phyloP scores from a whole-genome alignment of 2,329 filamentous ascomycete species.

The Mollisiaceae sp. region DNA sequence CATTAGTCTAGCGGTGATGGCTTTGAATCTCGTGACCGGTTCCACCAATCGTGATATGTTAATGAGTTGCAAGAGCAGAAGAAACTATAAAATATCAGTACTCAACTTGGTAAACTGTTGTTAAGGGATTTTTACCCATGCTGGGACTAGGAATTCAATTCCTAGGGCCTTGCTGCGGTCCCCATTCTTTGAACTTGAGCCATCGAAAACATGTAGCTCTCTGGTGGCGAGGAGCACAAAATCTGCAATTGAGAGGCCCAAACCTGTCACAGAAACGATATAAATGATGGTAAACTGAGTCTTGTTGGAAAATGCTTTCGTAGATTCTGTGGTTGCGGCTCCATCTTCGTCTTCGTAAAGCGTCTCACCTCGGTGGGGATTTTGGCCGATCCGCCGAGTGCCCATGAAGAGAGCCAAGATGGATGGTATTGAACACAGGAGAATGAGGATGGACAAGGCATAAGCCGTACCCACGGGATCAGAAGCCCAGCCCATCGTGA shows the following conservation, averaged over 20 bases:
- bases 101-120: slow-evolving; percentile 29
- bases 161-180: background rate
- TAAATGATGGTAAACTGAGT: slow-evolving; percentile 59
- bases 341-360: slow-evolving; percentile 73
- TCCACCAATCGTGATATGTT: slow-evolving; percentile 26
- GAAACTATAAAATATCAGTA: slow-evolving; percentile 45
- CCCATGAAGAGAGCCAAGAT: too few relatives aligned
- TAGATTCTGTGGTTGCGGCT: slow-evolving; percentile 65
- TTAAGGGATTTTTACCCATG: slow-evolving; percentile 58
- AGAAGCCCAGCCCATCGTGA: too few relatives aligned
- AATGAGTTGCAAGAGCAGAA: slow-evolving; percentile 48
- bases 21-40: slow-evolving; percentile 28
- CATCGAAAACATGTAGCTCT: too few relatives aligned
- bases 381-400: too few relatives aligned
- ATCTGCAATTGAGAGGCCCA: slow-evolving; percentile 59
- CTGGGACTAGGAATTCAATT: slow-evolving; percentile 61
- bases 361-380: too few relatives aligned
- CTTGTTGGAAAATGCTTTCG: slow-evolving; percentile 64
- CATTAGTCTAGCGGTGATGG: slow-evolving; percentile 21
- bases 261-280: slow-evolving; percentile 55
- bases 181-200: slow-evolving; percentile 5
- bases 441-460: too few relatives aligned
- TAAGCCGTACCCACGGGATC: too few relatives aligned
- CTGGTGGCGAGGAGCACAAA: slow-evolving; percentile 56
- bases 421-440: too few relatives aligned